Evolutionary conservation across 805 yeast species (phyloP).

Genomic region (Myxozyma neotropica): DNA sequence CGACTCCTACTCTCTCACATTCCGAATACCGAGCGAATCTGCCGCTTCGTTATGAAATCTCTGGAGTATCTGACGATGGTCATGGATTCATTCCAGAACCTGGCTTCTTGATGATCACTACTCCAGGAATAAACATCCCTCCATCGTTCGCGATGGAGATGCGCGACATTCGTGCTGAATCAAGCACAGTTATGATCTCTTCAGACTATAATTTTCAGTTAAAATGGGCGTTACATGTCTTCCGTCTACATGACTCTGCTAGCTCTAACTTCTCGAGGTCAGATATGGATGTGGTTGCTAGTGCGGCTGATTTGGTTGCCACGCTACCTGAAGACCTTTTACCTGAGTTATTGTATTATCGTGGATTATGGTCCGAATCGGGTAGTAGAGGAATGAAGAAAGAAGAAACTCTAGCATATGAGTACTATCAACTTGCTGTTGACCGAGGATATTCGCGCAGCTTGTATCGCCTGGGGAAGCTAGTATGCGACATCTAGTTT

Average conservation of each 20-base stretch:
- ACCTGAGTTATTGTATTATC: conserved; percentile 38
- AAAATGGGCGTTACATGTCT: conserved; percentile 23
- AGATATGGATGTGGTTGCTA: conserved; percentile 5
- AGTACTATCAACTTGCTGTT: conserved; percentile 41
- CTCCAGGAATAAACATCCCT: conserved; percentile 5
- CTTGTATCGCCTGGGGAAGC: conserved; percentile 44
- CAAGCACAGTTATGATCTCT: neutral
- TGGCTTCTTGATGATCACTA: conserved; percentile 2
- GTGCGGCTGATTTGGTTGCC: conserved; percentile 2
- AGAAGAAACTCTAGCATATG: conserved; percentile 35
- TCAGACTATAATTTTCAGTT: neutral
- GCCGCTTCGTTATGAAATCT: neutral
- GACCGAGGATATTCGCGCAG: conserved; percentile 42
- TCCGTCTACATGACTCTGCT: neutral
- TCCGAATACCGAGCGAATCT: neutral
- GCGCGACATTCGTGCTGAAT: neutral
- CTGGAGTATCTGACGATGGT: no score
- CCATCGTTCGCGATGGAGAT: conserved; percentile 17
- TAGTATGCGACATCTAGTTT: no score
- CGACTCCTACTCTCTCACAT: neutral
- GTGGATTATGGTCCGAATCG: conserved; percentile 39
- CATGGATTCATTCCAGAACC: conserved; percentile 14
- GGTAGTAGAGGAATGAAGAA: conserved; percentile 38
- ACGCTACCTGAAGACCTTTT: neutral
- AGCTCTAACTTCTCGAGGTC: neutral